Percentiles rank a stretch among this genome's conserved stretches.
Conservation (phyloP, 306 rosid genomes). For the apple (Malus domestica) region DNA sequence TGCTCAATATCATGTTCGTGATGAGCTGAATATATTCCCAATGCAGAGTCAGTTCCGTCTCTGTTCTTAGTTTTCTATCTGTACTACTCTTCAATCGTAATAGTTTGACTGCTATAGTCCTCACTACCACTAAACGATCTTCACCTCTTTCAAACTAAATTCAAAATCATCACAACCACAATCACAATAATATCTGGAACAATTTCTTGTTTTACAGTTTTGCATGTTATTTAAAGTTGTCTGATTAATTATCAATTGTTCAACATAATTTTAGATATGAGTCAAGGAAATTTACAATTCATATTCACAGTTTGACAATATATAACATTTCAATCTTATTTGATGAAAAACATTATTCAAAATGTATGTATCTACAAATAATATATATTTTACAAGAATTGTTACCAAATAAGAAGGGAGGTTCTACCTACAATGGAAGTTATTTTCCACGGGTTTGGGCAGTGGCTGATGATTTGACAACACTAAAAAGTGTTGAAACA, state of each 20-base stretch:
- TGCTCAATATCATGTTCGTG: not conserved
- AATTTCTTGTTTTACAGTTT: not conserved
- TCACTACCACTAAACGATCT: not conserved
- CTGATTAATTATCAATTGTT: no score
- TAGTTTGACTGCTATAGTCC: not conserved
- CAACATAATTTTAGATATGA: no score
- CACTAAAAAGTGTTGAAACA: conserved; percentile 37
- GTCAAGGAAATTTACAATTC: no score
- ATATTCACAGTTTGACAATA: not conserved
- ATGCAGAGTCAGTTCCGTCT: not conserved
- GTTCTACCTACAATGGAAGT: not conserved
- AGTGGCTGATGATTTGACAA: conserved; percentile 49
- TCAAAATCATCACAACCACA: not conserved
- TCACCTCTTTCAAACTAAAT: not conserved
- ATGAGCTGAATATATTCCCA: not conserved
- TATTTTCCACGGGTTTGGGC: not conserved
- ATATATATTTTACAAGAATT: not conserved
- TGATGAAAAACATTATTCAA: not conserved
- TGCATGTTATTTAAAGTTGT: not conserved
- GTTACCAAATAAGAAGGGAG: conserved; percentile 3
- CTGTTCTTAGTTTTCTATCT: not conserved
- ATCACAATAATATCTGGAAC: no score
- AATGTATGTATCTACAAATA: no score
- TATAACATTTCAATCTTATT: not conserved
- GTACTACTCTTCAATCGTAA: not conserved